Base-by-base conservation (phyloP, 441 rosid species). In the Pelargonium australe region DNA sequence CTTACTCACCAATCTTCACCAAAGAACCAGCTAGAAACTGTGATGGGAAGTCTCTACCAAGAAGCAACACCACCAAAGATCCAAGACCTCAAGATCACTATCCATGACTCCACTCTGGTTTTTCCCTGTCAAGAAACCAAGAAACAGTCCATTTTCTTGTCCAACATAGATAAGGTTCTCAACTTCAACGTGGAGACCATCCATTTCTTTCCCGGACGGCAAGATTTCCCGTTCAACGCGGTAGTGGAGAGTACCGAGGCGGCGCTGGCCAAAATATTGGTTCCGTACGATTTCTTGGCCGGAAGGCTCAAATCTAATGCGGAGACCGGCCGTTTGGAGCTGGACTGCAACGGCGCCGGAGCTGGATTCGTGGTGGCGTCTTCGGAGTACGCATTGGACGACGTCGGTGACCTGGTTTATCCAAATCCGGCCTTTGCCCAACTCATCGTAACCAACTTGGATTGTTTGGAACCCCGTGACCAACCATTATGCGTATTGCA, bases 151-250 rank as follows among this genome's bases (percentile, higher is more conserved):
- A 69, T 85, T 75, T 89, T 91, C 81, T 72, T 89, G 49, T 91
- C 96, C 25, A 88, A 89, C 80, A 89, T 92, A 20, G 97, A 92
- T 73, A 85, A 82, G 66, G 85, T 85, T 45, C 91, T 92, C 72
- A 85, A 85, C 74, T 92, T 88, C 72, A 72, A 80, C 2, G 95
- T 92, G 57, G 84, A 85, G 65, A 89, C 96, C 12, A 76, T 89
- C 72, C 95, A 92, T 79, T 92, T 92, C 77, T 92, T 92, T 67
- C 70, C 72, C 13, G 62, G 80, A 20, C 70, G 80, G 76, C 64
- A 68, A 3, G 86, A 83, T 16, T 84, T 77, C 69, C 84, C 89
- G n/a, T 79, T 85, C 9, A 81, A 73, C 25, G 44, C 63, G 4
- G 92, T 84, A 28, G 76, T 79, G 4, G 73, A 82, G 64, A 85